Evolutionary conservation across 208 protist genomes (phyloP), one percentile per base, ranked within the genome.

Genomic region (Acanthamoeba healyi): DNA sequence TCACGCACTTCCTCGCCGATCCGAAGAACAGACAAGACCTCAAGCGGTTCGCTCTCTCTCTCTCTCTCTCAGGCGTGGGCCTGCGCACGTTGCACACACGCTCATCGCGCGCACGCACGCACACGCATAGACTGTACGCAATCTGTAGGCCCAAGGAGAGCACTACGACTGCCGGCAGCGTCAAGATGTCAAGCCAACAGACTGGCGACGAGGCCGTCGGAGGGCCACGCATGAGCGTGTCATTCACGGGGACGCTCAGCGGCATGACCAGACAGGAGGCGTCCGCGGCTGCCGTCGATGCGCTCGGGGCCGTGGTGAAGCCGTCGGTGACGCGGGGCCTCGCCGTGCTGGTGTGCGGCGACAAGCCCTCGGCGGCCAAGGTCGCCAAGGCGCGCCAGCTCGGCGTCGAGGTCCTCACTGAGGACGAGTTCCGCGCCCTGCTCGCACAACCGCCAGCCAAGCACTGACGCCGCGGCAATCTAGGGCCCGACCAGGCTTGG

Each of bases 301-400:
- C 24, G 19, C 77, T 86, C 19, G 77, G 77, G 9, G 77, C 77
- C 12, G 40, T 38, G 77, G 46, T 86, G 12, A 86, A 86, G 44
- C 10, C 46, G 7, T 91, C 84, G 24, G 32, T 91, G 32, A 70
- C 34, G 24, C 3, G 24, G 32, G 58, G 36, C 12, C 32, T 72
- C 32, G 19, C 34, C 17, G 40, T 91, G 84, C 84, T 91, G 36
- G 84, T 91, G 36, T 91, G 84, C 36, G 84, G 84, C 56, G 56
- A 49, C 56, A 44, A 42, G 56, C 84, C 84, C 36, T 91, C 84
- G 36, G 17, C 84, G 24, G 46, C 84, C 84, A 91, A 91, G 58
- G 32, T 91, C 38, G 2, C 3, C 17, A 34, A 44, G 56, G 84
- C 84, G 56, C 49, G 38, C 24, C 32, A 65, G 56, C 34, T 91